Percentiles rank a stretch among this genome's conserved stretches.
phyloP scores from a whole-genome alignment of 768 basidiomycete genomes.

The Candolleomyces eurysporus region DNA sequence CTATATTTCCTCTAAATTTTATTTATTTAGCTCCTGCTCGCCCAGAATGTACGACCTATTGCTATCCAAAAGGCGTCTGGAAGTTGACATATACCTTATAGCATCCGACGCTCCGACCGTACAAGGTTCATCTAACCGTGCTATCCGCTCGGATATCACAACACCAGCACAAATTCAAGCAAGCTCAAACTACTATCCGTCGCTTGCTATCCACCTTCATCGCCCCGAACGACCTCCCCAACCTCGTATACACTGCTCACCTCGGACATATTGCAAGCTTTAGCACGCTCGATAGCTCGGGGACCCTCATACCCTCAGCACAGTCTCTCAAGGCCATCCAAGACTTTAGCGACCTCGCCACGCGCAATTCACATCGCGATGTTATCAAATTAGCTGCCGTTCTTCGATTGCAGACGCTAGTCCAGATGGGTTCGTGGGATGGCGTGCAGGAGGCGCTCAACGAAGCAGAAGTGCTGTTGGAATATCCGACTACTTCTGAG shows the following conservation, averaged over 20 bases:
- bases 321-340: constrained; percentile 32
- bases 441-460: constrained; percentile 47
- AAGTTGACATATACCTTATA: not conserved
- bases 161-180: not conserved
- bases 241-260: not conserved
- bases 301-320: constrained; percentile 20
- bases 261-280: constrained; percentile 7
- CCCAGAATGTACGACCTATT: too few relatives aligned
- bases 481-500: constrained; percentile 18
- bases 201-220: constrained; percentile 17
- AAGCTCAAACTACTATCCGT: constrained; percentile 42
- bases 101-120: not conserved
- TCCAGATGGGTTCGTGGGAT: constrained; percentile 54
- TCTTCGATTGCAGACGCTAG: constrained; percentile 54
- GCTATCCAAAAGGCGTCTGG: too few relatives aligned
- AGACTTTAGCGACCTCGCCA: constrained; percentile 26
- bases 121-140: constrained; percentile 32
- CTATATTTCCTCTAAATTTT: not conserved
- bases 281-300: constrained; percentile 15
- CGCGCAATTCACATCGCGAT: constrained; percentile 33
- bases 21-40: constrained; percentile 34
- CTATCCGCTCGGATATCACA: not conserved
- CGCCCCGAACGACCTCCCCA: not conserved
- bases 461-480: constrained; percentile 47
- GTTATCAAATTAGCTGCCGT: constrained; percentile 52